These are phyloP conservation scores for Beauveria rudraprayagi DNA, from an alignment of 2,329 filamentous ascomycete species.

Conservation along the genomic window DNA sequence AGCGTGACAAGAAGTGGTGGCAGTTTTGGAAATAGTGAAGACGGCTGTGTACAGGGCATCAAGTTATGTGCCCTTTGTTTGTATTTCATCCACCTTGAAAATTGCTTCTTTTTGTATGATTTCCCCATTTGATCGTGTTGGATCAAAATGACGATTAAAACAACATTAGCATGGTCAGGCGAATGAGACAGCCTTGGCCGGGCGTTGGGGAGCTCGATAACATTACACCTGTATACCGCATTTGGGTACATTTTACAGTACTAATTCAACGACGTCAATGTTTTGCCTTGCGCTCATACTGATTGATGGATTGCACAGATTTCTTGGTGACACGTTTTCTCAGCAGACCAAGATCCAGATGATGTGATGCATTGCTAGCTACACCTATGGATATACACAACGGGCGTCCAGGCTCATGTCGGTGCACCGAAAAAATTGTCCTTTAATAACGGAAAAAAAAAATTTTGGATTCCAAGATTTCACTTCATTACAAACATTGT, in stretches of 20 bases:
- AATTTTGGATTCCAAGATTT: background rate
- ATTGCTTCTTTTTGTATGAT: background rate
- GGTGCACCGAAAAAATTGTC: background rate
- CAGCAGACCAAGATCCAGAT: background rate
- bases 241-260: background rate
- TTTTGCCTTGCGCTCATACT: background rate
- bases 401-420: conserved; percentile 9
- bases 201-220: conserved; percentile 1
- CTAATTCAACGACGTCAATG: background rate
- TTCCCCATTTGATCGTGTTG: background rate
- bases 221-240: background rate
- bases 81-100: background rate
- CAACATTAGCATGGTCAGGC: background rate
- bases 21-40: conserved; percentile 46
- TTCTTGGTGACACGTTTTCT: no score
- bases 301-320: no score
- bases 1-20: conserved; percentile 39
- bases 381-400: conserved; percentile 8
- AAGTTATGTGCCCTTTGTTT: no score
- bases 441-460: background rate
- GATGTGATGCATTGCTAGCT: conserved; percentile 6
- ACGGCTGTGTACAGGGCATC: no score
- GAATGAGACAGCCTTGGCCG: background rate
- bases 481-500: background rate
- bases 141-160: background rate